Evolutionary conservation across 352 stramenopile genomes (phyloP).

Genomic region (Pythium dissotocum): DNA sequence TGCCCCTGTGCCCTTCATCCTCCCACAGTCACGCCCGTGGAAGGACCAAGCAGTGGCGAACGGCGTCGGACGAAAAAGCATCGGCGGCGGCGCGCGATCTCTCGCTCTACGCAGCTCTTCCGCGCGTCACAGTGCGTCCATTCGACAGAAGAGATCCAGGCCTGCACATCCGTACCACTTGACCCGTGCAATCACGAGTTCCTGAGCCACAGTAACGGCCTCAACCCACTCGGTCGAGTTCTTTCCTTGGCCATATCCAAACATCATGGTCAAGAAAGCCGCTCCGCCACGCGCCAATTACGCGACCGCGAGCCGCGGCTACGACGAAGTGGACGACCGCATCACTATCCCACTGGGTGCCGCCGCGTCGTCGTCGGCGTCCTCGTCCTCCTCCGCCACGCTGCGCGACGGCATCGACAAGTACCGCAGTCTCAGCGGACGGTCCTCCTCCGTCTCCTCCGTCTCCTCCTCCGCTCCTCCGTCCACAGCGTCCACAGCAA

Average conservation of each 20-base stretch:
- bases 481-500: not conserved
- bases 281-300: not conserved
- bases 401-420: slow-evolving; percentile 66
- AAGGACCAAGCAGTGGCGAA: not conserved
- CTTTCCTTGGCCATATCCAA: not conserved
- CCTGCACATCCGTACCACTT: not conserved
- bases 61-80: not conserved
- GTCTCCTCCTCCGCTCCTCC: not conserved
- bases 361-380: slow-evolving; percentile 31
- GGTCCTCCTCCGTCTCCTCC: slow-evolving; percentile 4
- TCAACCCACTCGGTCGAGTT: not conserved
- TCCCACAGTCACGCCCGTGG: slow-evolving; percentile 17
- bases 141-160: slow-evolving; percentile 11
- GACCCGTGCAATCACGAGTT: not conserved
- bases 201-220: not conserved
- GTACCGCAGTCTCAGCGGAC: slow-evolving; percentile 53
- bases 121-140: not conserved
- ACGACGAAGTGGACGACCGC: slow-evolving; percentile 63
- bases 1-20: not conserved
- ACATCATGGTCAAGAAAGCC: slow-evolving; percentile 23
- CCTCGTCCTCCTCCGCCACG: slow-evolving; percentile 23
- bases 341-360: slow-evolving; percentile 68
- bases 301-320: slow-evolving; percentile 16
- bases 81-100: slow-evolving; percentile 13
- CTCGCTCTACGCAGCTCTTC: not conserved